These are phyloP conservation scores for Alternaria atra DNA, from an alignment of 2,329 filamentous ascomycete genomes.

Conservation along the genomic window DNA sequence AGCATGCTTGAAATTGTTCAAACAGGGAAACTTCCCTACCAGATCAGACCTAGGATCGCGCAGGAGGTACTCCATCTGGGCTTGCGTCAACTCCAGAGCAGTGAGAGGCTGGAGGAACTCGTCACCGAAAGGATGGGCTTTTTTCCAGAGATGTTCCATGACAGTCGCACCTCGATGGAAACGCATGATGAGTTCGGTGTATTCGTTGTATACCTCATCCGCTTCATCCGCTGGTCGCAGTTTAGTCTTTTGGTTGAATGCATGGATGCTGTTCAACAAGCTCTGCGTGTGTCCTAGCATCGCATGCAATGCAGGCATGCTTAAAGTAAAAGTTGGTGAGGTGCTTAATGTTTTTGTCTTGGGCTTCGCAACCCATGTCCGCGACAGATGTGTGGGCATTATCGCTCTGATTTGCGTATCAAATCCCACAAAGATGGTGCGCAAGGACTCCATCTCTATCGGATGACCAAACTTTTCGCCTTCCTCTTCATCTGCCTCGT, in stretches of 20 bases:
- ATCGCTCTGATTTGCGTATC: conserved; percentile 43
- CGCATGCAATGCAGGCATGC: conserved; percentile 17
- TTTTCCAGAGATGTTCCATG: conserved; percentile 15
- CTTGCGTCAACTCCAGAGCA: conserved; percentile 22
- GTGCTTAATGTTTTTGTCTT: conserved; percentile 11
- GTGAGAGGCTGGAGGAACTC: conserved; percentile 9
- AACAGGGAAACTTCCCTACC: conserved; percentile 15
- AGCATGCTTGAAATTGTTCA: conserved; percentile 12
- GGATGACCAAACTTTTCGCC: conserved; percentile 24
- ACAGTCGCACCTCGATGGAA: conserved; percentile 14
- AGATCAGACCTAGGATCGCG: conserved; percentile 24
- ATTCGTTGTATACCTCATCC: conserved; percentile 19
- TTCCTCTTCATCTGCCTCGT: conserved; percentile 34
- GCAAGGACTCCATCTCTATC: conserved; percentile 37
- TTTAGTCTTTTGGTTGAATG: conserved; percentile 34
- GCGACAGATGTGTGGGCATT: conserved; percentile 30
- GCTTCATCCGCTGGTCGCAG: conserved; percentile 19
- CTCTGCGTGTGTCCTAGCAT: conserved; percentile 33
- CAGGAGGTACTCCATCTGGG: conserved; percentile 25
- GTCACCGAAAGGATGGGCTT: conserved; percentile 3
- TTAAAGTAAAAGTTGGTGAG: conserved; percentile 13
- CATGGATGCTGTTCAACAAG: conserved; percentile 35
- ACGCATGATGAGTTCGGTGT: conserved; percentile 13
- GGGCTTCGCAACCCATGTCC: conserved; percentile 37
- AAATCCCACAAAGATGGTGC: conserved; percentile 42